These are phyloP conservation scores for Lophiotrema nucula DNA, from an alignment of 495 filamentous ascomycete species.

Conservation along the genomic window DNA sequence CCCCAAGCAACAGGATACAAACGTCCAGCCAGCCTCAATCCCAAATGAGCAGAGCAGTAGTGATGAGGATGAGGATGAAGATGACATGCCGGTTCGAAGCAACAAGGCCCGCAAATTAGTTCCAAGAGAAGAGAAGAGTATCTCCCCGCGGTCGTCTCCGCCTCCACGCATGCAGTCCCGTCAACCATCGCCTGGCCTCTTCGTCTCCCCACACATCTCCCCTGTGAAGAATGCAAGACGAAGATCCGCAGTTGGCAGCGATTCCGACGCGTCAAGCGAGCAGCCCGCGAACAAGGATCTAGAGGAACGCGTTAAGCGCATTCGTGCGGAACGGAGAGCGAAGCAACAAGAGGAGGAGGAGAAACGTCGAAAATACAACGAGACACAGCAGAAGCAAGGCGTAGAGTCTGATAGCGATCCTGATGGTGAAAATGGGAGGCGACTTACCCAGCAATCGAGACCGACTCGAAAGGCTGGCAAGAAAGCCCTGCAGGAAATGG, in stretches of 20 bases:
- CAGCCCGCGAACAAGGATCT: slow-evolving; percentile 10
- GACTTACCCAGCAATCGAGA: slow-evolving; percentile 44
- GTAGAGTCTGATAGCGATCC: slow-evolving; percentile 17
- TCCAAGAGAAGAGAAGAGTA: not conserved
- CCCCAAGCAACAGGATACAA: not conserved
- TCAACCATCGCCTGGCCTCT: slow-evolving; percentile 31
- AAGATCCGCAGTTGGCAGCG: not conserved
- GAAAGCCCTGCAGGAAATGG: slow-evolving; percentile 95
- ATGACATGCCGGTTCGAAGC: slow-evolving; percentile 19
- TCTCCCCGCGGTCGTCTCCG: slow-evolving; percentile 8
- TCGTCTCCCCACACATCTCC: slow-evolving; percentile 24
- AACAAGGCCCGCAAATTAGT: slow-evolving; percentile 5
- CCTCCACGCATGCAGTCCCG: slow-evolving; percentile 12
- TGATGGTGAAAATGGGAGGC: slow-evolving; percentile 30
- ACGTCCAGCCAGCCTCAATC: not conserved
- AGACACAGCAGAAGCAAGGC: not conserved
- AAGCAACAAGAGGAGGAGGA: slow-evolving; percentile 11
- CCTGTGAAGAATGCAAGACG: not conserved
- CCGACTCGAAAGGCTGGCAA: slow-evolving; percentile 87
- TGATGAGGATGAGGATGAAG: slow-evolving; percentile 27
- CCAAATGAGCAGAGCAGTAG: not conserved
- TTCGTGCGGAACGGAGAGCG: slow-evolving; percentile 21
- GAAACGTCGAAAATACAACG: not conserved
- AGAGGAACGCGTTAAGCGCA: slow-evolving; percentile 17
- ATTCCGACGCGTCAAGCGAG: slow-evolving; percentile 1